phyloP scores from a whole-genome alignment of 495 filamentous ascomycete genomes.

The Gamarada debralockiae region DNA sequence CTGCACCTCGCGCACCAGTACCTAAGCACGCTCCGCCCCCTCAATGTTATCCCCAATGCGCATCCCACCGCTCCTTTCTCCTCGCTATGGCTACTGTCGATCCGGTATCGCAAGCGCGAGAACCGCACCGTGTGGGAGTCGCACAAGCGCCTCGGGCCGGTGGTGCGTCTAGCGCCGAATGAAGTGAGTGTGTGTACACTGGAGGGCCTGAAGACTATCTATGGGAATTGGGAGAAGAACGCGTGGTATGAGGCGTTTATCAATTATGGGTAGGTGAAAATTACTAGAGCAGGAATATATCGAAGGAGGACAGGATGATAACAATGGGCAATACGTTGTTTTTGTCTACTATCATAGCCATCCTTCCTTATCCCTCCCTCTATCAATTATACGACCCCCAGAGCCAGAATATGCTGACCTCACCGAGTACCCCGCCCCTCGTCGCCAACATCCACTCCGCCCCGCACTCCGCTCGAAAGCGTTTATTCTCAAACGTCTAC shows the following conservation, averaged over 20 bases:
- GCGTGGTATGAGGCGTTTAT: conserved; percentile 8
- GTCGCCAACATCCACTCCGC: conserved; percentile 23
- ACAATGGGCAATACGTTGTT: neutral
- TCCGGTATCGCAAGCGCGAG: conserved; percentile 3
- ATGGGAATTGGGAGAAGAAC: conserved; percentile 13
- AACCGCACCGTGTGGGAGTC: conserved; percentile 41
- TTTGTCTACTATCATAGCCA: neutral
- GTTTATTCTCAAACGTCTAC: conserved; percentile 64
- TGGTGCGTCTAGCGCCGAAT: conserved; percentile 46
- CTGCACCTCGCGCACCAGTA: neutral
- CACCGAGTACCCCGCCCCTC: conserved; percentile 6
- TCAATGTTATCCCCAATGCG: conserved; percentile 53
- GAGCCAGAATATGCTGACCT: neutral
- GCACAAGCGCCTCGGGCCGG: conserved; percentile 50
- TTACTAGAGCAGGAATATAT: neutral
- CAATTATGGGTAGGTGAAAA: conserved; percentile 16
- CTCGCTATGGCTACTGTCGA: conserved; percentile 49
- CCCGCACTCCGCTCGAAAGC: conserved; percentile 57
- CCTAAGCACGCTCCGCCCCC: neutral
- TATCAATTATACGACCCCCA: neutral
- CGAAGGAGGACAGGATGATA: neutral
- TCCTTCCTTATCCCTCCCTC: neutral
- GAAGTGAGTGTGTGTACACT: conserved; percentile 13
- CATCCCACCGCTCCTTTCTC: conserved; percentile 58
- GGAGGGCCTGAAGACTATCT: conserved; percentile 12